Percentiles rank a stretch among this genome's conserved stretches.
Evolutionary conservation across 805 yeast species (phyloP).

Genomic region (Scheffersomyces lignosus): DNA sequence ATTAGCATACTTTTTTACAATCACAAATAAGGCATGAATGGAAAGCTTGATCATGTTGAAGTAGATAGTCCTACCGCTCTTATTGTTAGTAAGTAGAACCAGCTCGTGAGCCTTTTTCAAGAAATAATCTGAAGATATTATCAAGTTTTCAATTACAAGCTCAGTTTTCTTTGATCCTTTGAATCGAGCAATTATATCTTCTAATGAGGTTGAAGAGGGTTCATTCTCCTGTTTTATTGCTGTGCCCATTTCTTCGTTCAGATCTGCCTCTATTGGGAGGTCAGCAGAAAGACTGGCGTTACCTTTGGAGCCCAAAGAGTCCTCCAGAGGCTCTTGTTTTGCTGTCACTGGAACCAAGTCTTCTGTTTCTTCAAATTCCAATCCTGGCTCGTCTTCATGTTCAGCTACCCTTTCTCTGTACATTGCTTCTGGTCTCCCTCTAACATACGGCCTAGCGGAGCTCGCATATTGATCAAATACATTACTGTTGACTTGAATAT

Average conservation of each 20-base stretch:
- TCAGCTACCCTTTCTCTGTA: no score
- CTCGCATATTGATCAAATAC: no score
- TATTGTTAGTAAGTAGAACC: conserved; percentile 15
- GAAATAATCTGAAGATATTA: conserved; percentile 20
- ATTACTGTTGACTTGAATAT: no score
- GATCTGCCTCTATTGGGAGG: neutral
- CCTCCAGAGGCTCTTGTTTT: no score
- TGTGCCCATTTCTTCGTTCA: neutral
- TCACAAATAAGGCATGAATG: conserved; percentile 35
- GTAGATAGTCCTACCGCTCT: conserved; percentile 22
- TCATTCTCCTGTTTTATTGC: neutral
- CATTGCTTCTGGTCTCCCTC: no score
- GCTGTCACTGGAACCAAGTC: no score
- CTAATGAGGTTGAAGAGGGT: neutral
- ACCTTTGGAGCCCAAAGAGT: no score
- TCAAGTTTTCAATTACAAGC: conserved; percentile 11
- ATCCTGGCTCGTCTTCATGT: no score
- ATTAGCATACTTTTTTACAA: conserved; percentile 25
- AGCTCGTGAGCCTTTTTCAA: conserved; percentile 21
- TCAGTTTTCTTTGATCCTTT: conserved; percentile 6
- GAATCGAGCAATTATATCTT: neutral
- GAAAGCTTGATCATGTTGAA: conserved; percentile 32
- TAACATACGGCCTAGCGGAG: no score
- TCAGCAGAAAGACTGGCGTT: no score
- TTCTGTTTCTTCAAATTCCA: no score